These are phyloP conservation scores for Aspergillus flavus DNA, from an alignment of 2,329 filamentous ascomycete genomes.

Conservation along the genomic window DNA sequence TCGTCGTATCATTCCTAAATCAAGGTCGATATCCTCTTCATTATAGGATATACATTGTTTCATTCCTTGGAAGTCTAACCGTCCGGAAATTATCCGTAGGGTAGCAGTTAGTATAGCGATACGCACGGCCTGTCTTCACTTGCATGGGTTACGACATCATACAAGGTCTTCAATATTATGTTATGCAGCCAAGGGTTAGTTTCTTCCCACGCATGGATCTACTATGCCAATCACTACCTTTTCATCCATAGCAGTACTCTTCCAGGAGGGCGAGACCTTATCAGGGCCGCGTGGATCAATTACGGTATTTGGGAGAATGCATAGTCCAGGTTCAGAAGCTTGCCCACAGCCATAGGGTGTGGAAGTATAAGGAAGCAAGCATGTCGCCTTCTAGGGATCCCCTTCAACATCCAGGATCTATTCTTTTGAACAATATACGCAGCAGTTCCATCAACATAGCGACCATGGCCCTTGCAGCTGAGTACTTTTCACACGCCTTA, in stretches of 20 bases:
- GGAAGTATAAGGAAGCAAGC: background rate
- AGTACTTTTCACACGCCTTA: background rate
- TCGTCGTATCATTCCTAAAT: too few relatives aligned
- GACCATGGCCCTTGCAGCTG: background rate
- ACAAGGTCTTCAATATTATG: too few relatives aligned
- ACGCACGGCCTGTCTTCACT: too few relatives aligned
- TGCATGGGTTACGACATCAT: too few relatives aligned
- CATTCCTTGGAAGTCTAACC: too few relatives aligned
- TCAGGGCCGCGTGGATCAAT: background rate
- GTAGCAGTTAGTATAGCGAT: too few relatives aligned
- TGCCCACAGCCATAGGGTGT: background rate
- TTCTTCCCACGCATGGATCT: background rate
- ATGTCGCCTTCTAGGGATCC: too few relatives aligned
- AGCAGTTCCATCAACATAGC: background rate
- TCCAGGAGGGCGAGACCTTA: background rate
- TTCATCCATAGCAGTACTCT: background rate
- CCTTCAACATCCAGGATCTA: too few relatives aligned
- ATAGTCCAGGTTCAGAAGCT: background rate
- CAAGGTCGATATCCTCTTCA: too few relatives aligned
- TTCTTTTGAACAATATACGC: too few relatives aligned
- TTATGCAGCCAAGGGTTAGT: background rate
- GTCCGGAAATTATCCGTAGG: too few relatives aligned
- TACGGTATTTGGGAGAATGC: background rate
- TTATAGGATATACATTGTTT: too few relatives aligned
- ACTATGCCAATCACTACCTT: background rate